Evolutionary conservation across 1,284 basidiomycete species (phyloP).

Genomic region (Ceratobasidium sp.): DNA sequence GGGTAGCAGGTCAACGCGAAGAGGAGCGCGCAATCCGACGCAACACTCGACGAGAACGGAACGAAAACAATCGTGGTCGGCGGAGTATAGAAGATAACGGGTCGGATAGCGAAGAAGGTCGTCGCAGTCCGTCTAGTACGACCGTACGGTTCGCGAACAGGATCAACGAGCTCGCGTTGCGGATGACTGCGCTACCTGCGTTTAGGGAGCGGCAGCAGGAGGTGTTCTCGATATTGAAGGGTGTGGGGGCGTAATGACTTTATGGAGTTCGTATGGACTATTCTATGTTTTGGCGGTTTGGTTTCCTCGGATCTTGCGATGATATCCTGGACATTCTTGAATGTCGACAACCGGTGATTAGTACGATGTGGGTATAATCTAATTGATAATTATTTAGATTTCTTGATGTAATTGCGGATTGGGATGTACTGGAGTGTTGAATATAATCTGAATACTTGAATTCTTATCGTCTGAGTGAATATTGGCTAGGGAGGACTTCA

Average conservation of each 20-base stretch:
- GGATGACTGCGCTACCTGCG: constrained; percentile 73
- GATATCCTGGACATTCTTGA: no score
- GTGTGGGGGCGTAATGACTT: constrained; percentile 53
- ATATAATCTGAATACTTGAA: no score
- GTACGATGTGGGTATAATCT: no score
- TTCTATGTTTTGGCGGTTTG: no score
- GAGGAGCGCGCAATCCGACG: constrained; percentile 54
- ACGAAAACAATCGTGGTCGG: constrained; percentile 42
- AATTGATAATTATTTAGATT: no score
- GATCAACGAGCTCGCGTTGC: constrained; percentile 77
- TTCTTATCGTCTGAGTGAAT: no score
- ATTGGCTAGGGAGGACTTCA: no score
- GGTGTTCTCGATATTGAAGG: constrained; percentile 76
- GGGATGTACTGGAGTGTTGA: no score
- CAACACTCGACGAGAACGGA: constrained; percentile 52
- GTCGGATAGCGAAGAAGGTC: constrained; percentile 49
- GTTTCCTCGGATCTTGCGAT: no score
- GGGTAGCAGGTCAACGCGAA: constrained; percentile 50
- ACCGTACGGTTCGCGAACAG: constrained; percentile 78
- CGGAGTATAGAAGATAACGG: constrained; percentile 18
- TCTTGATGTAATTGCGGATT: no score
- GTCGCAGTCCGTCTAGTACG: constrained; percentile 69
- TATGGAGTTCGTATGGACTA: no score
- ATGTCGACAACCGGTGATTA: no score
- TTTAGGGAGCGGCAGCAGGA: constrained; percentile 78